Percentiles rank a stretch among this genome's conserved stretches.
Conservation (phyloP, 352 stramenopile genomes). For the Globisporangium abappressorium region DNA sequence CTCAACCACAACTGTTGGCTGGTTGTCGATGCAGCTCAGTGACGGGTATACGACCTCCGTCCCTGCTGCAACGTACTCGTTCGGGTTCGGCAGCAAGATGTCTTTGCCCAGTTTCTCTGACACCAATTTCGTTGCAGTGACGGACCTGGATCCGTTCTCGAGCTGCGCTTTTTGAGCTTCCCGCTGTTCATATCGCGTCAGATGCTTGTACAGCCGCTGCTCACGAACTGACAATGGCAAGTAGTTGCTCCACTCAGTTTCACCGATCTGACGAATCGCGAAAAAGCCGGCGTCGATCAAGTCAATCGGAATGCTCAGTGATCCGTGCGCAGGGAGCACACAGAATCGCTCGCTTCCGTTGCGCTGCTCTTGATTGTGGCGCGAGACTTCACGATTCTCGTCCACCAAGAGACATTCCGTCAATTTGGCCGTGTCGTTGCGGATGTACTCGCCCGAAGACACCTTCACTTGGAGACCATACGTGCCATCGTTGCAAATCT, state of each 20-base stretch:
- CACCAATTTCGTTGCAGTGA: conserved; percentile 42
- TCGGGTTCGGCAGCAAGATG: conserved; percentile 44
- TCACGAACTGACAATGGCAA: conserved; percentile 66
- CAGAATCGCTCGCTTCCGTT: conserved; percentile 50
- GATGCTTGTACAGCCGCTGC: conserved; percentile 69
- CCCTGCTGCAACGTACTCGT: conserved; percentile 41
- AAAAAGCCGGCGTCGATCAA: conserved; percentile 70
- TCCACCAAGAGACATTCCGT: conserved; percentile 74
- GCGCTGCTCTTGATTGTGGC: conserved; percentile 58
- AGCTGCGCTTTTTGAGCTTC: conserved; percentile 62
- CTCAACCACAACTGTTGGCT: conserved; percentile 76
- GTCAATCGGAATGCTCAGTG: conserved; percentile 70
- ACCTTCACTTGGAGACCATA: conserved; percentile 80
- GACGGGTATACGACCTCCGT: conserved; percentile 72
- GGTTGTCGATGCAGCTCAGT: conserved; percentile 72
- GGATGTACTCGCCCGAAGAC: conserved; percentile 63
- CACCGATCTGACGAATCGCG: conserved; percentile 79
- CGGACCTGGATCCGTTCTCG: conserved; percentile 41
- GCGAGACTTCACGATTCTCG: conserved; percentile 38
- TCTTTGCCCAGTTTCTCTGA: conserved; percentile 71
- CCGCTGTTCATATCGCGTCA: conserved; percentile 69
- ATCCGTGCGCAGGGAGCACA: conserved; percentile 44
- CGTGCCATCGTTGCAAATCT: conserved; percentile 68
- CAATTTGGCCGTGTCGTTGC: conserved; percentile 76
- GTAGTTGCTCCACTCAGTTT: conserved; percentile 84